These are phyloP conservation scores for Rhodotorula sp. DNA, from an alignment of 1,284 basidiomycete species.

Conservation along the genomic window DNA sequence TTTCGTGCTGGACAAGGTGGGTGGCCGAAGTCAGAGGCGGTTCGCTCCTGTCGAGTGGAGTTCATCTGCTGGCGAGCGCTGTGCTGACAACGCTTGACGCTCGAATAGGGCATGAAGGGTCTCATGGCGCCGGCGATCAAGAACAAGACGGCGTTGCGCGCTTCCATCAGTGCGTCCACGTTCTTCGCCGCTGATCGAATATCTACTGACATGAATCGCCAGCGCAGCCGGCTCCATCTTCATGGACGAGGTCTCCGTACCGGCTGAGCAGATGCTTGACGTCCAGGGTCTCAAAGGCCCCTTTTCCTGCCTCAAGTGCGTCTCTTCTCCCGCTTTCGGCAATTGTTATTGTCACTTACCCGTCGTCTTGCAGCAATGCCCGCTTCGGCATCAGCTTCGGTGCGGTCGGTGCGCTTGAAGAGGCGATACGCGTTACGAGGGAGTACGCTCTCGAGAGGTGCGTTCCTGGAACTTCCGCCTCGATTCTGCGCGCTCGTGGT, in stretches of 20 bases:
- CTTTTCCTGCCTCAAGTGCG: slow-evolving; percentile 78
- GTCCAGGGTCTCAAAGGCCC: slow-evolving; percentile 74
- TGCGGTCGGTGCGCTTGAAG: slow-evolving; percentile 90
- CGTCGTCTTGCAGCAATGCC: slow-evolving; percentile 58
- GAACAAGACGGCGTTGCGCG: slow-evolving; percentile 87
- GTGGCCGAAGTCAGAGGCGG: no score
- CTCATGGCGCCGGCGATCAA: slow-evolving; percentile 83
- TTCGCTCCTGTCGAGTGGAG: no score
- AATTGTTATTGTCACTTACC: neutral
- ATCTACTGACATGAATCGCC: neutral
- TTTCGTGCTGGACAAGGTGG: slow-evolving; percentile 79
- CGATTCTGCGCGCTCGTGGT: no score
- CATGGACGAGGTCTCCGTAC: slow-evolving; percentile 76
- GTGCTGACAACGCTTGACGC: neutral
- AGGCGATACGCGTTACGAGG: slow-evolving; percentile 75
- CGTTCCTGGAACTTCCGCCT: no score
- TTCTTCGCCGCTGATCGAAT: no score
- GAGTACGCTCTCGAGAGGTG: slow-evolving; percentile 81
- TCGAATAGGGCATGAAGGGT: slow-evolving; percentile 69
- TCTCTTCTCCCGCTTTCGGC: neutral
- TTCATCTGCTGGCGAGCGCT: slow-evolving; percentile 48
- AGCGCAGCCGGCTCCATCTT: slow-evolving; percentile 75
- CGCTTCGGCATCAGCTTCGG: slow-evolving; percentile 69
- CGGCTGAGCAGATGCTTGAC: slow-evolving; percentile 70
- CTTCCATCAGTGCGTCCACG: slow-evolving; percentile 60